Conservation (phyloP, 768 basidiomycete species). For the Amanita subjunquillea region DNA sequence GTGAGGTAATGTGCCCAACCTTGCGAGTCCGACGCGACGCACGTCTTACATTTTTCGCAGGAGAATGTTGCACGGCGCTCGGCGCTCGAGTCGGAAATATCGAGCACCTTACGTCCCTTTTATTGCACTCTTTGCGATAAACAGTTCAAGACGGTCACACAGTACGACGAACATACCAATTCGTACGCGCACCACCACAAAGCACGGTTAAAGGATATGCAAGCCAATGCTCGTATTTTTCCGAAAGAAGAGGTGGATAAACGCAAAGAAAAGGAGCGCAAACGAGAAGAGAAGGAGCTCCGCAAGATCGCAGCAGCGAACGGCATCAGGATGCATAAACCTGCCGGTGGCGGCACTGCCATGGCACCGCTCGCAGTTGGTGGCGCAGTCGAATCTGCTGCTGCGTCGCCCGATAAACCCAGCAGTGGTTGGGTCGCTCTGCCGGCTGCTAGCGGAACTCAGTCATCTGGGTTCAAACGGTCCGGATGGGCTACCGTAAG, state of each 20-base stretch:
- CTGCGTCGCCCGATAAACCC: conserved; percentile 14
- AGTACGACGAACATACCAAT: conserved; percentile 86
- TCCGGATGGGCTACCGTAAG: conserved; percentile 42
- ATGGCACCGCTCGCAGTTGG: conserved; percentile 13
- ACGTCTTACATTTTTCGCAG: conserved; percentile 22
- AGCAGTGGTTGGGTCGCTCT: conserved; percentile 37
- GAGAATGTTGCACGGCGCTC: conserved; percentile 52
- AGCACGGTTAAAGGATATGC: conserved; percentile 74
- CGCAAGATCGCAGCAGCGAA: conserved; percentile 76
- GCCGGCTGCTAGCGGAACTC: conserved; percentile 7
- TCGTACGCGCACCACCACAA: conserved; percentile 86
- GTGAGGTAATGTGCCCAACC: conserved; percentile 42
- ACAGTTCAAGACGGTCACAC: conserved; percentile 78
- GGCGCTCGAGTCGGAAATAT: conserved; percentile 61
- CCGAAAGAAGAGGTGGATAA: conserved; percentile 60
- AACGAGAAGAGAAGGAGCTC: conserved; percentile 77
- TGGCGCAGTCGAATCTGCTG: conserved; percentile 14
- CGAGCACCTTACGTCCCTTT: conserved; percentile 58
- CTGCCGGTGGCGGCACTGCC: conserved; percentile 14
- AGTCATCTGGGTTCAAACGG: conserved; percentile 26
- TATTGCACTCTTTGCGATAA: conserved; percentile 81
- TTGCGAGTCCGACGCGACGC: not conserved
- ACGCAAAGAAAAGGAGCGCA: conserved; percentile 78
- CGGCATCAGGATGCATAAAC: conserved; percentile 61
- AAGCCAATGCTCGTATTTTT: conserved; percentile 58